Evolutionary conservation across 192 early-diverging fungal genomes (phyloP), one percentile per base, ranked within the genome.

Genomic region (Radiomyces spectabilis): DNA sequence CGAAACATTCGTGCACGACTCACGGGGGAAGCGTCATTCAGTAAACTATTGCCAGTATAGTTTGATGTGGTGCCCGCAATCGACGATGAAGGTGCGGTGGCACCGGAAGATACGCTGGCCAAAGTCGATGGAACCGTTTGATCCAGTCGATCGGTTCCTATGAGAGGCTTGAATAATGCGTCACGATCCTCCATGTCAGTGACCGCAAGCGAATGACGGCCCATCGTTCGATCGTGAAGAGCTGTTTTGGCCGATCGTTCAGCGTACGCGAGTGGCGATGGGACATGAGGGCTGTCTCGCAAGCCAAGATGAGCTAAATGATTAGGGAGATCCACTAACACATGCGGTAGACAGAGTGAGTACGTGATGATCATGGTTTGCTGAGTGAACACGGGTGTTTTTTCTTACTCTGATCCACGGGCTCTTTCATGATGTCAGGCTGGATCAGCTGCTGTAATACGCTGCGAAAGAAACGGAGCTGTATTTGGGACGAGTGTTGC

Each of bases 381-480:
- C 12, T 69, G 66, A 43, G 57, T 55, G 18, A 61, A 55, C 3
- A 68, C 71, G 1, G 71, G 68, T 16, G 74, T 63, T 10, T 78
- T 45, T n/a, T 77, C n/a, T n/a, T n/a, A n/a, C n/a, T n/a, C n/a
- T n/a, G n/a, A n/a, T n/a, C n/a, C n/a, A n/a, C n/a, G n/a, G n/a
- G n/a, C n/a, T n/a, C n/a, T n/a, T n/a, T n/a, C 46, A 48, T 48
- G 66, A 18, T 75, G 70, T 8, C 71, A 65, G 79, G 80, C 68
- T 85, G 77, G 27, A 87, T 84, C 87, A 93, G 86, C 62, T 94
- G 88, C 72, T 94, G 89, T 59, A 97, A 57, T 0, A 95, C 87
- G 8, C 89, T 91, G 55, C 91, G 86, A 65, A 97, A 93, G 63
- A 97, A 98, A 9, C 93, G 81, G 51, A 93, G 78, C 69, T 98